Conservation (phyloP, 495 filamentous ascomycete species). For the Hypoxylon lienhwacheense region DNA sequence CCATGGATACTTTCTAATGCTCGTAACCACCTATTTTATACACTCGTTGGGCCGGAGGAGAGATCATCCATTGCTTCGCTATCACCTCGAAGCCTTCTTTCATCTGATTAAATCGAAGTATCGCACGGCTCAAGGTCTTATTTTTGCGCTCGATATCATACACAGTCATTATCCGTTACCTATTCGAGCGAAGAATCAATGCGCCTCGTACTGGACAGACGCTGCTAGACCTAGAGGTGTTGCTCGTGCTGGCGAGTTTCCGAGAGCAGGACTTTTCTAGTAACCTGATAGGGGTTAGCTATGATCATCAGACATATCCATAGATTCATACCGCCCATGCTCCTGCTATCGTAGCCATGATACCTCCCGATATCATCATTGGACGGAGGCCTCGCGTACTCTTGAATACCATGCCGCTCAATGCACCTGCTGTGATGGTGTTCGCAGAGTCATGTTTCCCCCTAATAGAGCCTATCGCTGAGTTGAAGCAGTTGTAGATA, state of each 20-base stretch:
- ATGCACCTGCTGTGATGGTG: slow-evolving; percentile 75
- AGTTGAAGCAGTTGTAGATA: slow-evolving; percentile 93
- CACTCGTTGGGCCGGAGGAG: slow-evolving; percentile 37
- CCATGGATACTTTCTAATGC: slow-evolving; percentile 38
- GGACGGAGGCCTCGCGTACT: slow-evolving; percentile 85
- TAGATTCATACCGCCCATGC: slow-evolving; percentile 76
- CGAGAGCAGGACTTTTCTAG: slow-evolving; percentile 59
- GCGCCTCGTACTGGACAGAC: slow-evolving; percentile 3
- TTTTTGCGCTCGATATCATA: slow-evolving; percentile 36
- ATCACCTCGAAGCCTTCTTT: slow-evolving; percentile 18
- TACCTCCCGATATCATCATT: slow-evolving; percentile 88
- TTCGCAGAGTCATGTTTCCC: slow-evolving; percentile 93
- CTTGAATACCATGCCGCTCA: slow-evolving; percentile 95
- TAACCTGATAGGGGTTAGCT: slow-evolving; percentile 49
- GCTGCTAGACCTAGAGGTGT: slow-evolving; percentile 16
- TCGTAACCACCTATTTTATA: slow-evolving; percentile 39
- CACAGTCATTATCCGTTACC: slow-evolving; percentile 12
- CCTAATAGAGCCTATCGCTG: slow-evolving; percentile 77
- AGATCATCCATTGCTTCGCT: slow-evolving; percentile 37
- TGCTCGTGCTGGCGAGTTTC: slow-evolving; percentile 13
- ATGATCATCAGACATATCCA: not conserved
- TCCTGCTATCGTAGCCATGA: slow-evolving; percentile 83
- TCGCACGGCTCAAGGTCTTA: slow-evolving; percentile 22
- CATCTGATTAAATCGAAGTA: slow-evolving; percentile 18
- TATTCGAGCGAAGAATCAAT: slow-evolving; percentile 8